Conservation (phyloP, 2,329 filamentous ascomycete genomes). For the Aciculosporium take region DNA sequence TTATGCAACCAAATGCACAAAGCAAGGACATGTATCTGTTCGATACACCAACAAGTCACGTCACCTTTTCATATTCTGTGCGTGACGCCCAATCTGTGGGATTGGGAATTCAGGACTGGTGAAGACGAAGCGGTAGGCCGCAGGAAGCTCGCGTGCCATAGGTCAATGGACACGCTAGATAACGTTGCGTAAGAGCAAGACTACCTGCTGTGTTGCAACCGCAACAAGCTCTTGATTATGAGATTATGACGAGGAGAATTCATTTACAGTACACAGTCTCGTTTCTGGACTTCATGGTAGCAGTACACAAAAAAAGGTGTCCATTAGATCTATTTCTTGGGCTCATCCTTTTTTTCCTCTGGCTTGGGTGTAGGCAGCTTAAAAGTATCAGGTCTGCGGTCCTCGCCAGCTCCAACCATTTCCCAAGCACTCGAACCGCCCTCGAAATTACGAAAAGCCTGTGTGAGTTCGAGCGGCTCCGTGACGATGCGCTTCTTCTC, state of each 20-base stretch:
- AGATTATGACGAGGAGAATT: slow-evolving; percentile 3
- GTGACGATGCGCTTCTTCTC: slow-evolving; percentile 99
- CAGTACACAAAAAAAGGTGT: background rate
- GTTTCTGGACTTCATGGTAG: background rate
- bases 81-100: background rate
- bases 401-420: slow-evolving; percentile 51
- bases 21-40: background rate
- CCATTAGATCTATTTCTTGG: slow-evolving; percentile 60
- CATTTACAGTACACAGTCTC: slow-evolving; percentile 7
- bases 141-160: background rate
- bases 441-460: slow-evolving; percentile 98
- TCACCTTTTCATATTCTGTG: background rate
- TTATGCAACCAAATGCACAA: slow-evolving; percentile 11
- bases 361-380: slow-evolving; percentile 93
- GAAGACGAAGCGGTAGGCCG: background rate
- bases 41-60: background rate
- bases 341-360: slow-evolving; percentile 78
- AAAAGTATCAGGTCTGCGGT: slow-evolving; percentile 75
- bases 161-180: background rate
- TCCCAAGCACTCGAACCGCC: slow-evolving; percentile 63
- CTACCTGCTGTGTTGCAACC: background rate
- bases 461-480: slow-evolving; percentile 91
- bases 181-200: background rate
- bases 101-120: background rate
- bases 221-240: slow-evolving; percentile 1